These are phyloP conservation scores for Nannizzia gypsea DNA, from an alignment of 2,329 filamentous ascomycete genomes.

Conservation along the genomic window DNA sequence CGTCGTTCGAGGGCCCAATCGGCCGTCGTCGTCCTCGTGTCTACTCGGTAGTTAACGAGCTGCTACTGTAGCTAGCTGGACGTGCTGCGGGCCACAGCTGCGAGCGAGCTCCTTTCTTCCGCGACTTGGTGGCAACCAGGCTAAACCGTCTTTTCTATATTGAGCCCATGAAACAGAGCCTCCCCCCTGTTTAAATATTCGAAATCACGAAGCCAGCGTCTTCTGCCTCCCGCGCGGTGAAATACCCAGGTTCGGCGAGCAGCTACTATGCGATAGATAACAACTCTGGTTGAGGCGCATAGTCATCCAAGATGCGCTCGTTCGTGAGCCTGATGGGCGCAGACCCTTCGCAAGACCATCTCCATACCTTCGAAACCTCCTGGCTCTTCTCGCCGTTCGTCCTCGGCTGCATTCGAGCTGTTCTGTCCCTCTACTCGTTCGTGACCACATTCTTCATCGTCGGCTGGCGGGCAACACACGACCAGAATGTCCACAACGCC, in stretches of 20 bases:
- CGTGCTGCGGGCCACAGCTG: no score
- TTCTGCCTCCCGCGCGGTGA: no score
- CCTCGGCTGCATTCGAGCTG: conserved; percentile 35
- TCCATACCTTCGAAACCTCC: conserved; percentile 64
- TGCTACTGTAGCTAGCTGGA: no score
- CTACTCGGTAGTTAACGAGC: no score
- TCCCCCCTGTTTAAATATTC: no score
- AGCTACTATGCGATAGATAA: background rate
- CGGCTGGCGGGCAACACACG: conserved; percentile 50
- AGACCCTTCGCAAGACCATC: conserved; percentile 32
- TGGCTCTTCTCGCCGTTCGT: conserved; percentile 57
- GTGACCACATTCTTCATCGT: conserved; percentile 57
- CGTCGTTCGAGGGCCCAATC: background rate
- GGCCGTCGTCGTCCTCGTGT: background rate
- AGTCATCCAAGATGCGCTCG: conserved; percentile 2
- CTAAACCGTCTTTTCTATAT: no score
- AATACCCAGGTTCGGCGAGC: background rate
- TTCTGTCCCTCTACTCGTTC: conserved; percentile 53
- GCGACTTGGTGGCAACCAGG: no score
- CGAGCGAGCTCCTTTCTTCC: no score
- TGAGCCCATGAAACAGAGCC: no score
- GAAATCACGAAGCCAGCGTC: no score
- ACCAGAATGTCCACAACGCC: conserved; percentile 36
- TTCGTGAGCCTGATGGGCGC: conserved; percentile 24
- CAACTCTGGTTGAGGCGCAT: background rate